Evolutionary conservation across 1,284 basidiomycete genomes (phyloP), one percentile per base, ranked within the genome.

Genomic region (Termitomyces sp.): DNA sequence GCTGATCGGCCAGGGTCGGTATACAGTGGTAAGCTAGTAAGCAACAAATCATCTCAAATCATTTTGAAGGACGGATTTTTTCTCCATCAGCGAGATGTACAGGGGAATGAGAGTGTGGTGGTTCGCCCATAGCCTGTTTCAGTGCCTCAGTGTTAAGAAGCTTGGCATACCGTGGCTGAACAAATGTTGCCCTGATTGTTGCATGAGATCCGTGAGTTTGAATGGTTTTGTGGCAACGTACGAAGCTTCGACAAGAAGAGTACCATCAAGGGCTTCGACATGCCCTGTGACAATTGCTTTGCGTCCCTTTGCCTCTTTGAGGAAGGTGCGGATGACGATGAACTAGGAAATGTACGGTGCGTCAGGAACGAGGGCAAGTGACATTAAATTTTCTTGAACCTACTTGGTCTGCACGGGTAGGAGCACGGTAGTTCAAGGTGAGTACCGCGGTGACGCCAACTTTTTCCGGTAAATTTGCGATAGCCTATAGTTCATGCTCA

Each of bases 381-480:
- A 47, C 8, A 16, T 19, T 33, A 21, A 16, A 49, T 18, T 37
- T 3, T 18, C 24, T 18, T 16, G 44, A 35, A 56, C 71, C 54
- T 66, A 87, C 86, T 79, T 91, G 91, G 68, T 93, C 89, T 1
- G 92, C 92, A 53, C 78, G 81, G 1, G 89, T 91, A 0, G 92
- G 92, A 0, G 89, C 86, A 50, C 78, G 81, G 68, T 92, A 95
- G 62, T 83, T 83, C 51, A 94, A 69, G 14, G 77, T 77, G 42
- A 94, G 72, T 48, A 80, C 86, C 1, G 93, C 95, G 0, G 95
- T 98, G 10, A 98, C 93, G n/a, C 91, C 95, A 44, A 97, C 85
- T 64, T 90, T 86, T 30, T 88, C 86, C 0, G 93, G 93, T 0
- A 97, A 71, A 64, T 92, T 91, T 53, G 81, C 75, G 46, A 94